phyloP scores from a whole-genome alignment of 75 land plant species.

The Ceratopteris richardii region DNA sequence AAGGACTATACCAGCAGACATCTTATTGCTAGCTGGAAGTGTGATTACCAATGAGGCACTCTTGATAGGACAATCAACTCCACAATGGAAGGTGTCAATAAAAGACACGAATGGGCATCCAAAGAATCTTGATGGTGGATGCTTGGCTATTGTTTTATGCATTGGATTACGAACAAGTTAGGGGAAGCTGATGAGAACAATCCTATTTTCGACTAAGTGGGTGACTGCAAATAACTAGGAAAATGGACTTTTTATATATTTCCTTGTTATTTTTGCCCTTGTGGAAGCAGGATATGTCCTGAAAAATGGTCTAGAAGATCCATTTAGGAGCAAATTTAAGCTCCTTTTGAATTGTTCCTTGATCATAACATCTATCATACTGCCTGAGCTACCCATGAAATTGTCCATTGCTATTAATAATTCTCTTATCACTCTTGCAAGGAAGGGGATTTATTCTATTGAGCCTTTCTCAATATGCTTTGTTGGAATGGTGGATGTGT shows the following conservation, averaged over 20 bases:
- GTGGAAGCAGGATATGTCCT: slow-evolving; percentile 98
- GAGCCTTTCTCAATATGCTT: slow-evolving; percentile 97
- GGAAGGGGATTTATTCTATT: slow-evolving; percentile 90
- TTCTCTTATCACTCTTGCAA: slow-evolving; percentile 83
- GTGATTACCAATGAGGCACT: slow-evolving; percentile 98
- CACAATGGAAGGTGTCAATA: slow-evolving; percentile 99
- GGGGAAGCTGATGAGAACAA: slow-evolving; percentile 95
- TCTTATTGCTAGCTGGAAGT: slow-evolving; percentile 86
- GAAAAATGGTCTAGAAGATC: slow-evolving; percentile 91
- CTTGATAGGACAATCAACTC: slow-evolving; percentile 96
- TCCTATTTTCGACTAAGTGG: slow-evolving; percentile 95
- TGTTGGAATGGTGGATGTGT: slow-evolving; percentile 98
- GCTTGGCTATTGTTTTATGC: slow-evolving; percentile 80
- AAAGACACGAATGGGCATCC: slow-evolving; percentile 36
- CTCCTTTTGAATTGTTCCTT: slow-evolving; percentile 91
- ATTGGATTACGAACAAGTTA: slow-evolving; percentile 98
- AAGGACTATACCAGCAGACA: slow-evolving; percentile 88
- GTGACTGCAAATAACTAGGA: slow-evolving; percentile 99
- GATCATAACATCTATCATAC: slow-evolving; percentile 95
- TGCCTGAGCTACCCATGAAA: slow-evolving; percentile 98
- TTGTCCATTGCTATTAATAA: slow-evolving; percentile 97
- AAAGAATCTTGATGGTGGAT: slow-evolving; percentile 94
- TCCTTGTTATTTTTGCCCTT: slow-evolving; percentile 85
- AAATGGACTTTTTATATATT: slow-evolving; percentile 88
- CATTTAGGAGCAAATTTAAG: slow-evolving; percentile 94